These are phyloP conservation scores for Candida endomychidarum DNA, from an alignment of 805 yeast genomes.

Conservation along the genomic window DNA sequence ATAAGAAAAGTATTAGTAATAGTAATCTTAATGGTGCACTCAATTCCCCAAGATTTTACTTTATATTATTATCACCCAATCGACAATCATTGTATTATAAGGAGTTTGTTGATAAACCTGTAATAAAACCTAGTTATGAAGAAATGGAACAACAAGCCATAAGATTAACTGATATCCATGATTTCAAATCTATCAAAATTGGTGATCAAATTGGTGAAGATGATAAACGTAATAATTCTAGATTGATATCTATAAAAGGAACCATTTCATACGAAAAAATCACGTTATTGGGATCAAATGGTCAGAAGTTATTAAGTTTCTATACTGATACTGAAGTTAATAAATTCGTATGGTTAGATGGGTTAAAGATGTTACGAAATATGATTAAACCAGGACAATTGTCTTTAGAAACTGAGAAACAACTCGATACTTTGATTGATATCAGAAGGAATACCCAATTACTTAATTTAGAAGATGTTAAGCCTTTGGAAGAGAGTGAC, in stretches of 20 bases:
- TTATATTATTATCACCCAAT: slow-evolving; percentile 65
- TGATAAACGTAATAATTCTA: slow-evolving; percentile 41
- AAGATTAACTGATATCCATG: slow-evolving; percentile 50
- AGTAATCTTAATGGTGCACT: background rate
- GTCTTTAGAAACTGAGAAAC: slow-evolving; percentile 37
- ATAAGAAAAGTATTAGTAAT: slow-evolving; percentile 1
- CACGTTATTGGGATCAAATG: slow-evolving; percentile 44
- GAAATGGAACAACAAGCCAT: slow-evolving; percentile 53
- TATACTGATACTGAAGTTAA: slow-evolving; percentile 70
- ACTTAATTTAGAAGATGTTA: slow-evolving; percentile 31
- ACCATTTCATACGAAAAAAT: slow-evolving; percentile 59
- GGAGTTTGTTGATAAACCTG: slow-evolving; percentile 50
- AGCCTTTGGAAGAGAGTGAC: slow-evolving; percentile 20
- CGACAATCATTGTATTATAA: slow-evolving; percentile 60
- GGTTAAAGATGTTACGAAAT: slow-evolving; percentile 53
- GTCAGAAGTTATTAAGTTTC: slow-evolving; percentile 51
- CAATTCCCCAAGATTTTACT: slow-evolving; percentile 42
- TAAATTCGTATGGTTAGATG: slow-evolving; percentile 77
- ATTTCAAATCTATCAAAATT: slow-evolving; percentile 51
- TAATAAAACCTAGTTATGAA: slow-evolving; percentile 55
- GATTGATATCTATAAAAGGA: slow-evolving; percentile 56
- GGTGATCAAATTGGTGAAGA: slow-evolving; percentile 38
- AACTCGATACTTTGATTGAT: slow-evolving; percentile 32
- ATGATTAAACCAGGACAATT: slow-evolving; percentile 30
- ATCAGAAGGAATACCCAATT: slow-evolving; percentile 42